These are phyloP conservation scores for Annulohypoxylon nitens DNA, from an alignment of 495 filamentous ascomycete species.

Conservation along the genomic window DNA sequence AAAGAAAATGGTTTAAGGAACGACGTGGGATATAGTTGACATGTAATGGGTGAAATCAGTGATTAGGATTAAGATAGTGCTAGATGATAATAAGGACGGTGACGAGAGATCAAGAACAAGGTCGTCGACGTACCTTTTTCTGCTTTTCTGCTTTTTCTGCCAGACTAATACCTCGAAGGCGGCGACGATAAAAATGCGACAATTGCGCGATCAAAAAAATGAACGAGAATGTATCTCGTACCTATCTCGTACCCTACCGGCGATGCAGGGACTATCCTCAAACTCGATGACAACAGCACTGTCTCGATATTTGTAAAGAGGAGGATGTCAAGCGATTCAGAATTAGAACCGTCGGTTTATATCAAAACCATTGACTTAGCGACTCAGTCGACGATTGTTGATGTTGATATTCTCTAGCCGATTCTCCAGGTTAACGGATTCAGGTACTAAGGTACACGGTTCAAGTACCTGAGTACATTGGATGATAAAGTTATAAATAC, in stretches of 20 bases:
- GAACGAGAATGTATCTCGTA: background rate
- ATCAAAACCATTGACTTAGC: background rate
- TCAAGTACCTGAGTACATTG: background rate
- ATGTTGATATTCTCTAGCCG: slow-evolving; percentile 33
- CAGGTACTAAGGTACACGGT: background rate
- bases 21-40: background rate
- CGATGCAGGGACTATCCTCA: background rate
- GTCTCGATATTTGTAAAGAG: background rate
- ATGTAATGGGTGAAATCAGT: background rate
- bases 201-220: background rate
- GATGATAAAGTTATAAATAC: background rate
- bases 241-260: background rate
- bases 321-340: background rate
- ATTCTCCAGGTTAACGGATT: slow-evolving; percentile 13
- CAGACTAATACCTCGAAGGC: background rate
- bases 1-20: background rate
- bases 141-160: background rate
- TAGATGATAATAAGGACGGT: background rate
- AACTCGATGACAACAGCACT: background rate
- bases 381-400: slow-evolving; percentile 32
- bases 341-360: background rate
- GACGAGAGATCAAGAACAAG: slow-evolving; percentile 8
- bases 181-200: background rate
- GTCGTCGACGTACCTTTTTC: background rate
- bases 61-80: background rate